Percentiles rank a stretch among this genome's conserved stretches.
Conservation (phyloP, 176 grass and related monocot genomes). For the Aegilops umbellulata region DNA sequence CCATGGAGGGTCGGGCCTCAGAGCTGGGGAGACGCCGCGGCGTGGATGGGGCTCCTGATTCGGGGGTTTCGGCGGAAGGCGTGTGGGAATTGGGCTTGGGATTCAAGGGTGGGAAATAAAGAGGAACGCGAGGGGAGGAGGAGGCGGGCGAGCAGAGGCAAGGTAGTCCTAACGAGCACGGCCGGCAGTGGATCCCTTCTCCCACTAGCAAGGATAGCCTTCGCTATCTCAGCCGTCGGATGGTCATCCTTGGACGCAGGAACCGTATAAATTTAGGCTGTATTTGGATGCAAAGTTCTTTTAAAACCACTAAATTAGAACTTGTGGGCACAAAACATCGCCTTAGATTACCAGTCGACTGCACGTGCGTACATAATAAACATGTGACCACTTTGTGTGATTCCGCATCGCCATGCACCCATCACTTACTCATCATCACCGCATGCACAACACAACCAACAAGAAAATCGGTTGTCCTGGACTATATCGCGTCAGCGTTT, state of each 20-base stretch:
- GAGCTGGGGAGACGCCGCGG: background rate
- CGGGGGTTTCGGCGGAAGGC: background rate
- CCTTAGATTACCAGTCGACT: too few species aligned
- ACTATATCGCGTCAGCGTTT: too few species aligned
- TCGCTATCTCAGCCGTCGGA: conserved; percentile 18
- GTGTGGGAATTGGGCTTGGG: background rate
- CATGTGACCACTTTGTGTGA: too few species aligned
- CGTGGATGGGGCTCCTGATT: background rate
- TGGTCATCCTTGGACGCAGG: background rate
- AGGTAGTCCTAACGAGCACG: background rate
- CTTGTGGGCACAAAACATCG: too few species aligned
- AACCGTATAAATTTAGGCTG: background rate
- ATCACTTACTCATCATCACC: too few species aligned
- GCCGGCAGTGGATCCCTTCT: background rate
- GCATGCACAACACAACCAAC: too few species aligned
- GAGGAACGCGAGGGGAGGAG: background rate
- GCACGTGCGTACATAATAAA: too few species aligned
- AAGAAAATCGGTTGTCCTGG: too few species aligned
- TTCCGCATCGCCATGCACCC: too few species aligned
- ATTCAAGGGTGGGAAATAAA: background rate
- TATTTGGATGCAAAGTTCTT: too few species aligned
- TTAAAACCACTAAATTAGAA: too few species aligned
- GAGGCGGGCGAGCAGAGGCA: background rate
- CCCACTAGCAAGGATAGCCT: background rate
- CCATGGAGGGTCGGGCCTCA: conserved; percentile 30